Evolutionary conservation across 495 filamentous ascomycete species (phyloP).

Genomic region (Trichoderma erinaceum): DNA sequence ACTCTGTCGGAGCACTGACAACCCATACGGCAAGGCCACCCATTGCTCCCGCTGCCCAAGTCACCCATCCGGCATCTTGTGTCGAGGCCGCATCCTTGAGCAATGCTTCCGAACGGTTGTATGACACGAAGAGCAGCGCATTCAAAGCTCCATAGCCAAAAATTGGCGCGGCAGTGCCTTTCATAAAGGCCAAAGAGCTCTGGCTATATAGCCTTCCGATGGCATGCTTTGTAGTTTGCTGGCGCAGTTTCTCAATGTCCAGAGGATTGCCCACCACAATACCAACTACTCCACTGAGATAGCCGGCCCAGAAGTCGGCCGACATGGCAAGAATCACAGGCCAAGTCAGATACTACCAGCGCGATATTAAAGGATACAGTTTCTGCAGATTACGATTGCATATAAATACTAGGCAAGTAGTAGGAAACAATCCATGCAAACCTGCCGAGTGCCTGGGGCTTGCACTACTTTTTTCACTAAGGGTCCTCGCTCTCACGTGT

Average conservation of each 20-base stretch:
- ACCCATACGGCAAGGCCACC: slow-evolving; percentile 77
- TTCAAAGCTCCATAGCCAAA: slow-evolving; percentile 86
- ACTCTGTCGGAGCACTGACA: slow-evolving; percentile 76
- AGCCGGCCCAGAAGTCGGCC: slow-evolving; percentile 81
- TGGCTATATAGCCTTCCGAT: slow-evolving; percentile 19
- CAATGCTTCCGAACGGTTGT: slow-evolving; percentile 65
- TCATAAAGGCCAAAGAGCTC: slow-evolving; percentile 12
- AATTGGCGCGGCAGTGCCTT: slow-evolving; percentile 70
- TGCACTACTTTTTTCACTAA: background rate
- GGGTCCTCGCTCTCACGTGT: background rate
- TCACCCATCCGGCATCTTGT: slow-evolving; percentile 42
- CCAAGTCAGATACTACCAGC: no score
- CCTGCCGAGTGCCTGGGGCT: background rate
- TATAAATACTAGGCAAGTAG: background rate
- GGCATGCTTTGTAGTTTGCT: slow-evolving; percentile 52
- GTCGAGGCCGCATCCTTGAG: slow-evolving; percentile 43
- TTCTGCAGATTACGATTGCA: background rate
- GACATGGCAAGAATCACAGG: slow-evolving; percentile 48
- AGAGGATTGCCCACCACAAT: slow-evolving; percentile 86
- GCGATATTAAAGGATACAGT: no score
- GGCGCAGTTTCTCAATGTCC: slow-evolving; percentile 75
- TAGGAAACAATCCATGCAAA: slow-evolving; percentile 1
- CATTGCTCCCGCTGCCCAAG: slow-evolving; percentile 69
- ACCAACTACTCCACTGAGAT: slow-evolving; percentile 72
- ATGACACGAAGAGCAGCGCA: slow-evolving; percentile 76